Base-by-base conservation (phyloP, 345 rosid genomes). In the Populus deltoides region DNA sequence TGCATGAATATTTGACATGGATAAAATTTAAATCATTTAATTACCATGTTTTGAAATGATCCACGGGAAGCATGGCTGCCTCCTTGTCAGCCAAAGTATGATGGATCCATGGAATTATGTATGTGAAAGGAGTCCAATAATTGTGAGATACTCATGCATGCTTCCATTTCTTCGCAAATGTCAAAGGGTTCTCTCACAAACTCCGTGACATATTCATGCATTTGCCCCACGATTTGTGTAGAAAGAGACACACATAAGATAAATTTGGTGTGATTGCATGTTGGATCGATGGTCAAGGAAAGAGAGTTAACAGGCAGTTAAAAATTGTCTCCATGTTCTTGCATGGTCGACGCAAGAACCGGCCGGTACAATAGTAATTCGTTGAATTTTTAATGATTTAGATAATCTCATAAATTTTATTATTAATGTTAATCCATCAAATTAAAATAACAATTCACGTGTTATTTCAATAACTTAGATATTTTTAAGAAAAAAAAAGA, bases 101-200 rank as follows among this genome's bases (percentile, higher is more conserved):
- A 72, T 72, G 63, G 45, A 53, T 27, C 62, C 66, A 74, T 27
- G 41, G 57, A 62, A 63, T 2, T 41, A 29, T 17, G 33, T 18
- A 25, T 29, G 51, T 16, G 49, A 38, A 15, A 45, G 75, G 38
- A 25, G 55, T 8, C 27, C 68, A 73, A 17, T 61, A 59, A 61
- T 74, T 25, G 38, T 27, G n/a, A n/a, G 61, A 45, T 11, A 47
- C 62, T 47, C 45, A 33, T 45, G 22, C 71, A 75, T 68, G 78
- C 38, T 76, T 39, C 78, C 66, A 24, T 76, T 68, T n/a, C 2
- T 10, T 8, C 1, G 25, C 16, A 49, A 67, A 67, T 67, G 78
- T 66, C 63, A 75, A 66, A 66, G 6, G 6, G 59, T 33, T 41
- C 22, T 17, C 47, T 36, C 74, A 7, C 3, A 47, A 7, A n/a